Conservation (phyloP, 495 filamentous ascomycete genomes). For the Penicillium malachiteum region DNA sequence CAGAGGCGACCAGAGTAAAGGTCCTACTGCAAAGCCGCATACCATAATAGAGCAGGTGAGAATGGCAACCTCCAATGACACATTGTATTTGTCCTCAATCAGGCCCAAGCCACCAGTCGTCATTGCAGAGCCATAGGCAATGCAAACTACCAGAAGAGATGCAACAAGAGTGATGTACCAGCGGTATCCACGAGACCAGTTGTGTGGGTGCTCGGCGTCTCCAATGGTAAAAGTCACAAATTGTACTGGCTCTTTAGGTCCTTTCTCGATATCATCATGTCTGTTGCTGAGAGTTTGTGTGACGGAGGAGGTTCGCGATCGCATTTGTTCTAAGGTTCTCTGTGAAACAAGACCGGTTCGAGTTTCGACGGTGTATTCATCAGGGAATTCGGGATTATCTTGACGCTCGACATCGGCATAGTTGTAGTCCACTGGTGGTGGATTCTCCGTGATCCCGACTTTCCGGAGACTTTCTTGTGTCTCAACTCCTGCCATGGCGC, state of each 20-base stretch:
- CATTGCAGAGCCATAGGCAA: slow-evolving; percentile 57
- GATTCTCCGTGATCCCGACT: slow-evolving; percentile 19
- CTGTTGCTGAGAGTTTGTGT: slow-evolving; percentile 6
- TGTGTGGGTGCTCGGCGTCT: slow-evolving; percentile 53
- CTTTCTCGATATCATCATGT: slow-evolving; percentile 23
- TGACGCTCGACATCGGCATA: slow-evolving; percentile 26
- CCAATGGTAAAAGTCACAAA: slow-evolving; percentile 36
- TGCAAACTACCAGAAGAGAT: slow-evolving; percentile 53
- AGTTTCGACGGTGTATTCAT: slow-evolving; percentile 35
- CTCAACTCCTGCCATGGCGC: slow-evolving; percentile 9
- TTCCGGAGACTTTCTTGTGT: slow-evolving; percentile 23
- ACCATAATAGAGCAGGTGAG: slow-evolving; percentile 46
- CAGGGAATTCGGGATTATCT: slow-evolving; percentile 27
- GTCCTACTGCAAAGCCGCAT: slow-evolving; percentile 49
- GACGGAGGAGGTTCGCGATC: slow-evolving; percentile 16
- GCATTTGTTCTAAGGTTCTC: slow-evolving; percentile 24
- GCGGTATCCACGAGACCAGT: slow-evolving; percentile 51
- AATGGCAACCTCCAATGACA: slow-evolving; percentile 63
- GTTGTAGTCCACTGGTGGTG: slow-evolving; percentile 26
- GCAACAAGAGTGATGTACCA: slow-evolving; percentile 59
- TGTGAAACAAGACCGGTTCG: slow-evolving; percentile 30
- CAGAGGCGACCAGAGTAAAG: slow-evolving; percentile 60
- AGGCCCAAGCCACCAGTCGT: slow-evolving; percentile 62
- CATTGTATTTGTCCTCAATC: slow-evolving; percentile 57
- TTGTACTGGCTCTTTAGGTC: slow-evolving; percentile 12